Evolutionary conservation across 1,284 basidiomycete species (phyloP).

Genomic region (Boletus austroedulis): DNA sequence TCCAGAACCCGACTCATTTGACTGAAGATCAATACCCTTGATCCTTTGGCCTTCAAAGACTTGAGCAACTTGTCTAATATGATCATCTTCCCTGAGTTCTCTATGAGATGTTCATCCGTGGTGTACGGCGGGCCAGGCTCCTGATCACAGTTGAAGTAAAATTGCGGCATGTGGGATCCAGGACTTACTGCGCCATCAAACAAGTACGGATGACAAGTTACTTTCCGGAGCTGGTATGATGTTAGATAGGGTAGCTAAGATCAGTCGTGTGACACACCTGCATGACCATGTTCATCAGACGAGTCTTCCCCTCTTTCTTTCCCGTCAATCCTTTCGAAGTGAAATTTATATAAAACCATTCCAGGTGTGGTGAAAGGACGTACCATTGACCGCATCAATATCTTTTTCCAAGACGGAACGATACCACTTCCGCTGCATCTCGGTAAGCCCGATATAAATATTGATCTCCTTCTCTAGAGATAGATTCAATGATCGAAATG

Average conservation of each 20-base stretch:
- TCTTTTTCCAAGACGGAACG: constrained; percentile 96
- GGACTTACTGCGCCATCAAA: constrained; percentile 77
- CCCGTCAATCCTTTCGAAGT: constrained; percentile 67
- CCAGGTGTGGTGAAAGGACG: background rate
- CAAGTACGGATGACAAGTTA: constrained; percentile 81
- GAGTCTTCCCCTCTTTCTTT: constrained; percentile 98
- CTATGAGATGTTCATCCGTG: constrained; percentile 94
- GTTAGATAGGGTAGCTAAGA: constrained; percentile 6
- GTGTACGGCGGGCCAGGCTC: constrained; percentile 99
- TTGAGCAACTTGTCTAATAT: constrained; percentile 93
- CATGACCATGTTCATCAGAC: constrained; percentile 99
- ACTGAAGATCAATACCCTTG: constrained; percentile 94
- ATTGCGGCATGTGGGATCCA: background rate
- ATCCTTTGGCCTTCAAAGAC: constrained; percentile 90
- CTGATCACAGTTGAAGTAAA: constrained; percentile 32
- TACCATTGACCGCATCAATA: constrained; percentile 96
- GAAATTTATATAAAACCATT: background rate
- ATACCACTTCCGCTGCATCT: constrained; percentile 99
- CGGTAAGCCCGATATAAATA: constrained; percentile 95
- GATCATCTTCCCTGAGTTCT: constrained; percentile 97
- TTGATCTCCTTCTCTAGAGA: constrained; percentile 94
- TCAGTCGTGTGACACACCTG: constrained; percentile 56
- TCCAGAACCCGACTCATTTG: constrained; percentile 97
- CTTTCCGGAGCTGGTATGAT: constrained; percentile 59
- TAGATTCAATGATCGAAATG: background rate